Conservation (phyloP, 768 basidiomycete genomes). For the Naganishia onofrii region DNA sequence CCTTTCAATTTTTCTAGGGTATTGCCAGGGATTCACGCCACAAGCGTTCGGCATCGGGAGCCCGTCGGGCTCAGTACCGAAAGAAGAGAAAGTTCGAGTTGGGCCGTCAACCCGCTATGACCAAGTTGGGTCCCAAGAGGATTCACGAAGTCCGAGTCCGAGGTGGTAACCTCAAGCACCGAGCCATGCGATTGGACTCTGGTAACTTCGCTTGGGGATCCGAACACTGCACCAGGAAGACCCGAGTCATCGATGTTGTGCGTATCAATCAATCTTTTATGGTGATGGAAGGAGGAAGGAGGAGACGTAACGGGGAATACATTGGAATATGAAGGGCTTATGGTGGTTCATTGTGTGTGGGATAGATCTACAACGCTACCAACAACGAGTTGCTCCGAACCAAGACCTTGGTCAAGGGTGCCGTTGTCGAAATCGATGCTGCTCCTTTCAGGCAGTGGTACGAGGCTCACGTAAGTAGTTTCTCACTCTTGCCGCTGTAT, state of each 20-base stretch:
- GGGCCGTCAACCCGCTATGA: slow-evolving; percentile 95
- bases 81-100: slow-evolving; percentile 99
- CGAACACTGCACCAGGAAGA: slow-evolving; percentile 90
- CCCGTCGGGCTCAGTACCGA: slow-evolving; percentile 59
- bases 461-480: slow-evolving; percentile 80
- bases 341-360: slow-evolving; percentile 8
- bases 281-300: not conserved
- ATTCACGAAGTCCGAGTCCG: slow-evolving; percentile 91
- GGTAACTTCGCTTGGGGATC: slow-evolving; percentile 99
- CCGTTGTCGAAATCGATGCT: slow-evolving; percentile 96
- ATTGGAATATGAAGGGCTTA: slow-evolving; percentile 12
- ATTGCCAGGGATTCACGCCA: slow-evolving; percentile 95
- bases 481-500: not conserved
- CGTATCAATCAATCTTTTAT: slow-evolving; percentile 50
- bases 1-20: slow-evolving; percentile 57
- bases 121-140: slow-evolving; percentile 93
- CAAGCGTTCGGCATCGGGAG: slow-evolving; percentile 85
- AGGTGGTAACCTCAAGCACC: slow-evolving; percentile 91
- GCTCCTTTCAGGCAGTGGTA: slow-evolving; percentile 99
- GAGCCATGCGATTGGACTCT: slow-evolving; percentile 90
- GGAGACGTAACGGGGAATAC: too few relatives aligned
- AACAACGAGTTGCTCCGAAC: slow-evolving; percentile 99
- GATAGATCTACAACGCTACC: slow-evolving; percentile 92
- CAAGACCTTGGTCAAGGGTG: slow-evolving; percentile 96
- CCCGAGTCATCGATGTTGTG: slow-evolving; percentile 92